These are phyloP conservation scores for Angomonas deanei DNA, from an alignment of 208 protist genomes.

Conservation along the genomic window DNA sequence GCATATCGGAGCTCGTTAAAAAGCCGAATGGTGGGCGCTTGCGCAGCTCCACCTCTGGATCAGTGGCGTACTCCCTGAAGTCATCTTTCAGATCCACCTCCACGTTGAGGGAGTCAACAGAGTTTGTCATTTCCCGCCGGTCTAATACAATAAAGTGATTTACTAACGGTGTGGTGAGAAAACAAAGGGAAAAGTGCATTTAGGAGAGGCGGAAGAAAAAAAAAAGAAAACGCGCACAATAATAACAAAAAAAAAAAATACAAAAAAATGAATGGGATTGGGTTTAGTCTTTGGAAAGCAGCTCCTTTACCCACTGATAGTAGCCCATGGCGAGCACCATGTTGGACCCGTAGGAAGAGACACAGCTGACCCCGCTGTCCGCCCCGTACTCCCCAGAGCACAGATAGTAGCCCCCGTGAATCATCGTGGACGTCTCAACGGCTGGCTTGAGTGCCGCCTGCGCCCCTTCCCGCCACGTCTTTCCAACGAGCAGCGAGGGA, in stretches of 20 bases:
- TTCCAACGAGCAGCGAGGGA: conserved; percentile 74
- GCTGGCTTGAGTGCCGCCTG: conserved; percentile 57
- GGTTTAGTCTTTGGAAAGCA: conserved; percentile 14
- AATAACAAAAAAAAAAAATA: neutral
- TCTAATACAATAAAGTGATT: too few relatives aligned
- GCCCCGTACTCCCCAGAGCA: conserved; percentile 68
- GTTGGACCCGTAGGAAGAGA: conserved; percentile 46
- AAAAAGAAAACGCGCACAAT: neutral
- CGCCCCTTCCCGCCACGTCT: conserved; percentile 77
- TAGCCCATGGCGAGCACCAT: conserved; percentile 28
- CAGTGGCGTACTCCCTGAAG: too few relatives aligned
- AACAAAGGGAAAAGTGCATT: conserved; percentile 3
- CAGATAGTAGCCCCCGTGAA: conserved; percentile 77
- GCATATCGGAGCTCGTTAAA: neutral
- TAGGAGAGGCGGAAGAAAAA: neutral
- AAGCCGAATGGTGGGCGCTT: too few relatives aligned
- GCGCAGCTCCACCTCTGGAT: too few relatives aligned
- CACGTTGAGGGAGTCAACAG: too few relatives aligned
- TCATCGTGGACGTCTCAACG: conserved; percentile 44
- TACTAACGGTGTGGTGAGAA: too few relatives aligned
- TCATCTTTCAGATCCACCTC: too few relatives aligned
- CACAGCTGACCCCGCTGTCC: conserved; percentile 52
- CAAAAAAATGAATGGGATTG: neutral
- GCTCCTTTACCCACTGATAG: conserved; percentile 33
- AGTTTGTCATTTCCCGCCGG: too few relatives aligned